Evolutionary conservation across 106 monocot species (phyloP).

Genomic region (Iris macrosiphon): DNA sequence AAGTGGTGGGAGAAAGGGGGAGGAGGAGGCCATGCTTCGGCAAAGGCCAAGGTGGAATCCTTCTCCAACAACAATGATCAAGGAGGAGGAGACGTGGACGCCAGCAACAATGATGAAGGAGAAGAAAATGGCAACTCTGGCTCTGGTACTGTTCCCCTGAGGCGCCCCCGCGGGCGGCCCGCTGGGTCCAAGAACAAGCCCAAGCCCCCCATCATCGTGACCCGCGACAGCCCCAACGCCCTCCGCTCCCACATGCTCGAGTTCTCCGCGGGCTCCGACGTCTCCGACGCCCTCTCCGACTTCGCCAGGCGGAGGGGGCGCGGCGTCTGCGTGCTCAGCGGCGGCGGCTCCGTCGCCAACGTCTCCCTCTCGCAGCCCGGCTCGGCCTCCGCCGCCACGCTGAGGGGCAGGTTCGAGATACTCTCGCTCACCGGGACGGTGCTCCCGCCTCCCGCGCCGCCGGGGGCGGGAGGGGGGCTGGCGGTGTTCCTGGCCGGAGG

Average conservation of each 20-base stretch:
- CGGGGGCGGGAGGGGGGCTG: conserved; percentile 38
- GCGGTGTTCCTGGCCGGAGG: conserved; percentile 45
- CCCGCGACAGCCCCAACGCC: conserved; percentile 47
- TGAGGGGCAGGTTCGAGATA: conserved; percentile 55
- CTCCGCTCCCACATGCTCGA: conserved; percentile 58
- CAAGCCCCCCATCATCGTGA: conserved; percentile 40
- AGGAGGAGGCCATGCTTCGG: not conserved
- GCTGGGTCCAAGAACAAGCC: conserved; percentile 50
- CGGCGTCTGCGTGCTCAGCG: conserved; percentile 43
- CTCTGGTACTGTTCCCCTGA: not conserved
- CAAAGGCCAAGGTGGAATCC: conserved; percentile 2
- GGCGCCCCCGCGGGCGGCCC: conserved; percentile 38
- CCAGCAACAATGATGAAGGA: not conserved
- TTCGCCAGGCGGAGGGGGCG: conserved; percentile 46
- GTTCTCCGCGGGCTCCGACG: conserved; percentile 41
- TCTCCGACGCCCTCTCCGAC: conserved; percentile 33
- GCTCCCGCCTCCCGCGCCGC: conserved; percentile 52
- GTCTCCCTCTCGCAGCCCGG: conserved; percentile 45
- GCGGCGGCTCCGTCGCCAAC: conserved; percentile 33
- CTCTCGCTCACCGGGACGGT: conserved; percentile 52
- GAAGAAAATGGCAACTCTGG: not conserved
- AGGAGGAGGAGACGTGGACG: not conserved
- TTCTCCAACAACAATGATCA: not conserved
- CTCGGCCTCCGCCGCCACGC: conserved; percentile 27
- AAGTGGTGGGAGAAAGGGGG: conserved; percentile 18